Conservation (phyloP, 2,329 filamentous ascomycete genomes). For the Cercospora beticola region DNA sequence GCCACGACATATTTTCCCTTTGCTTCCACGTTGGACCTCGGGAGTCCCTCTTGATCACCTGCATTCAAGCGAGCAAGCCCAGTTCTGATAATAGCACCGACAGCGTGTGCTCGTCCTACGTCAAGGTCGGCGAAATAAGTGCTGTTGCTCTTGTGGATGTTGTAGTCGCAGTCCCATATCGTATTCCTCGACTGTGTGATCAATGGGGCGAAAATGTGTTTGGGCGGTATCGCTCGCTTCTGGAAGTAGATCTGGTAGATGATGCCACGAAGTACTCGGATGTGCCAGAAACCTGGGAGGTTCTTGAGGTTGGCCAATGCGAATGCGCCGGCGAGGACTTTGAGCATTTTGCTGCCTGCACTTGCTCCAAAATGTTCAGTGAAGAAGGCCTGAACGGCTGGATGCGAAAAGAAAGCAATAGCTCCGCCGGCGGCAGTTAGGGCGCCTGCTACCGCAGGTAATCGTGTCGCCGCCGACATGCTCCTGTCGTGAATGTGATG, state of each 20-base stretch:
- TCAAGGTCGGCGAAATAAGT: slow-evolving; percentile 90
- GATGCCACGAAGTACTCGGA: slow-evolving; percentile 49
- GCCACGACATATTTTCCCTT: slow-evolving; percentile 43
- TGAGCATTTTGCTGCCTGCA: slow-evolving; percentile 28
- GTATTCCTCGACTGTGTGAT: slow-evolving; percentile 67
- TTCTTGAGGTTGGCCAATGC: slow-evolving; percentile 69
- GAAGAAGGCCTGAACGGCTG: slow-evolving; percentile 32
- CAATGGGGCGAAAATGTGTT: slow-evolving; percentile 70
- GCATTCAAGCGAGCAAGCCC: slow-evolving; percentile 42
- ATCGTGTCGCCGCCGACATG: slow-evolving; percentile 37
- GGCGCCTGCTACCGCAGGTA: slow-evolving; percentile 34
- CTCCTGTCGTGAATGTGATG: neutral
- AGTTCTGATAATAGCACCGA: slow-evolving; percentile 56
- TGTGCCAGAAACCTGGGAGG: slow-evolving; percentile 73
- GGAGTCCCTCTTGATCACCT: slow-evolving; percentile 39
- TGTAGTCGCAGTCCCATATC: slow-evolving; percentile 80
- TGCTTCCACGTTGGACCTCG: slow-evolving; percentile 29
- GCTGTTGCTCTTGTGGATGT: slow-evolving; percentile 77
- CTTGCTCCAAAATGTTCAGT: slow-evolving; percentile 25
- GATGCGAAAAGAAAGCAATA: slow-evolving; percentile 27
- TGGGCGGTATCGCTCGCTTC: slow-evolving; percentile 45
- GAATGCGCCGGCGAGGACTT: slow-evolving; percentile 41
- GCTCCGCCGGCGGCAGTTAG: slow-evolving; percentile 29
- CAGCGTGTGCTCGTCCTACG: slow-evolving; percentile 75
- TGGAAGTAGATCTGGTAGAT: slow-evolving; percentile 49